phyloP scores from a whole-genome alignment of 257 asterid species.

The Voacanga thouarsii region DNA sequence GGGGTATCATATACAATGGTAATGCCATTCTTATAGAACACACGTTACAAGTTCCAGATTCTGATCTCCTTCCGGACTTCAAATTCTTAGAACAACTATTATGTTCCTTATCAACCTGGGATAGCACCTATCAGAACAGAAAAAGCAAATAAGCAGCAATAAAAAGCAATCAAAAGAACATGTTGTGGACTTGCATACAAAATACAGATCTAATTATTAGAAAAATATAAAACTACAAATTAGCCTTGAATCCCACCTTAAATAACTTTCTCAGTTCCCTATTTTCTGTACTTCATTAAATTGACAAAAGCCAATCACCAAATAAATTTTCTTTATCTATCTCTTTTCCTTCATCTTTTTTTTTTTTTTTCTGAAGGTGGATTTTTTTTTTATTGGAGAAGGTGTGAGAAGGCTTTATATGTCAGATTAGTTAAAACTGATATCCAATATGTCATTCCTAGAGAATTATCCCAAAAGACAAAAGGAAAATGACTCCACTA shows the following conservation, averaged over 20 bases:
- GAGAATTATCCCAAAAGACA: background rate
- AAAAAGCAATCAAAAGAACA: constrained; percentile 9
- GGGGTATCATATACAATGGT: no score
- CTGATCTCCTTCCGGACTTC: constrained; percentile 30
- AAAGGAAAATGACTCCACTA: background rate
- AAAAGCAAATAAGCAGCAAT: constrained; percentile 2
- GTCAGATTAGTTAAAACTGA: no score
- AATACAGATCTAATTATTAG: background rate
- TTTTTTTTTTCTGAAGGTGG: no score
- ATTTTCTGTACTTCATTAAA: no score
- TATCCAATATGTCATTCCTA: no score
- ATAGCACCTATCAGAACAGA: constrained; percentile 44
- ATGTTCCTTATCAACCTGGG: constrained; percentile 35
- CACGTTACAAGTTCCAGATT: constrained; percentile 57
- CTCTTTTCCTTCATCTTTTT: no score
- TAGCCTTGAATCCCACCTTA: background rate
- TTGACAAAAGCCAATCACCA: no score
- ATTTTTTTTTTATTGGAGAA: no score
- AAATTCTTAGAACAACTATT: constrained; percentile 30
- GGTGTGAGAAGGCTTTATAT: no score
- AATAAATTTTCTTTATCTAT: no score
- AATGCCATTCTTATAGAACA: no score
- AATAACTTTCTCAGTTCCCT: background rate
- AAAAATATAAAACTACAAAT: background rate
- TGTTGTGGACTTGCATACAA: constrained; percentile 3